Base-by-base conservation (phyloP, 352 stramenopile species). In the Phytopythium vexans region DNA sequence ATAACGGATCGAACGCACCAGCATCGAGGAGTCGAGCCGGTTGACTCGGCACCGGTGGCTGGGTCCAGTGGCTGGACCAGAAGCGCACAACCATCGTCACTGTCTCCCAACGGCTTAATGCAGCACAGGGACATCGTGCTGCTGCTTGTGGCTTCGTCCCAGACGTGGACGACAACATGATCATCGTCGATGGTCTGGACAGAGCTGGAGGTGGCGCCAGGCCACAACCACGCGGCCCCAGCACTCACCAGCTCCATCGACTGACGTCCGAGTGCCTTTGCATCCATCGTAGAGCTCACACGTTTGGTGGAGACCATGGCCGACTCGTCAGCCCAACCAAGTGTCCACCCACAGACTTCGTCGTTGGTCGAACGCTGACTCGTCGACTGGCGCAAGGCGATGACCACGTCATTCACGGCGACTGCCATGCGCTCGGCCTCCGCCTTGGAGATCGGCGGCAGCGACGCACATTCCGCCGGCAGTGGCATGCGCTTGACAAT, bases 401-500 rank as follows among this genome's bases (percentile, higher is more conserved):
- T 27, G 21, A 2, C 21, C 21, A 27, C 21, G 21, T 27, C 21
- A 2, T 27, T 27, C 21, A 27, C 21, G 1, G 21, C 21, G 2
- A 27, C 21, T 2, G 21, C 11, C 6, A 43, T 43, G 8, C 8
- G 6, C 6, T 43, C 36, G 3, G 35, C 36, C 12, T 53, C 47
- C 2, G 21, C 11, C 16, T 38, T 53, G 11, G 47, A 37, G 33
- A 53, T 53, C 10, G 47, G 44, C 31, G 44, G 44, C 14, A 39
- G 5, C 14, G 9, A 12, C 32, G 39, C 7, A 14, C 6, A 33
- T 7, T 37, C 21, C 3, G n/a, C 15, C 8, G 47, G 35, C 16
- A 53, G 21, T 27, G 21, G 21, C 21, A 27, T 27, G 21, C 21
- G 21, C 21, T 27, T 27, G 21, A 2, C 21, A 27, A 27, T 27